Conservation (phyloP, 164 flowering plant species). For the Warburgia ugandensis region DNA sequence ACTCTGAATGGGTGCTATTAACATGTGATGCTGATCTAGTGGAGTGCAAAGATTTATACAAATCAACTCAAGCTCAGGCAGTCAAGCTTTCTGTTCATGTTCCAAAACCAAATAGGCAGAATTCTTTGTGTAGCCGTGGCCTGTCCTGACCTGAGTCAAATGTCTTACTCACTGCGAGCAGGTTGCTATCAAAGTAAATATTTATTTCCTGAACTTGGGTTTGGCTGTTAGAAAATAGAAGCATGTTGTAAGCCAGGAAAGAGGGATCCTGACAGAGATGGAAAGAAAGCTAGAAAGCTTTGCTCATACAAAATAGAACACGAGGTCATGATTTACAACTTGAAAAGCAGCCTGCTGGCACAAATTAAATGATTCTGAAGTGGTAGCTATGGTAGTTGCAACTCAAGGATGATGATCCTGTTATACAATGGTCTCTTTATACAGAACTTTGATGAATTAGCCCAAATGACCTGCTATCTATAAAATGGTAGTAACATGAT, state of each 20-base stretch:
- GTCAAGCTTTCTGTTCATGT: conserved; percentile 40
- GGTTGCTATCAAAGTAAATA: neutral
- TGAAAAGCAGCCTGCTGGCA: too few relatives aligned
- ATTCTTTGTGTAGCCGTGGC: conserved; percentile 27
- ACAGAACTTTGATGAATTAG: too few relatives aligned
- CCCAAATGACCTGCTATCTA: too few relatives aligned
- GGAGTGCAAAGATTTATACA: conserved; percentile 62
- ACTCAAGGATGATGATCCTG: neutral
- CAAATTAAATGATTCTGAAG: too few relatives aligned
- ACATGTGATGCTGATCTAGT: conserved; percentile 80
- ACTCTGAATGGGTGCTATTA: conserved; percentile 79
- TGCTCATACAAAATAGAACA: too few relatives aligned
- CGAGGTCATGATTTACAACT: too few relatives aligned
- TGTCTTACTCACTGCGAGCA: neutral
- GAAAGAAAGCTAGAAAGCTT: neutral
- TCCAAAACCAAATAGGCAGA: conserved; percentile 23
- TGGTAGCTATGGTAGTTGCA: neutral
- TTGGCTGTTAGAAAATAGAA: neutral
- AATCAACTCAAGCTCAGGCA: conserved; percentile 29
- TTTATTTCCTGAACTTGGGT: neutral
- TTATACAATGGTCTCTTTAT: too few relatives aligned
- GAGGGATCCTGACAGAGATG: neutral
- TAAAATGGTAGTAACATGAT: neutral
- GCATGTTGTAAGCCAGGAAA: neutral
- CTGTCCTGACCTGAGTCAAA: conserved; percentile 10